Conservation (phyloP, 169 alveolate genomes). For the Plasmodium cynomolgi region DNA sequence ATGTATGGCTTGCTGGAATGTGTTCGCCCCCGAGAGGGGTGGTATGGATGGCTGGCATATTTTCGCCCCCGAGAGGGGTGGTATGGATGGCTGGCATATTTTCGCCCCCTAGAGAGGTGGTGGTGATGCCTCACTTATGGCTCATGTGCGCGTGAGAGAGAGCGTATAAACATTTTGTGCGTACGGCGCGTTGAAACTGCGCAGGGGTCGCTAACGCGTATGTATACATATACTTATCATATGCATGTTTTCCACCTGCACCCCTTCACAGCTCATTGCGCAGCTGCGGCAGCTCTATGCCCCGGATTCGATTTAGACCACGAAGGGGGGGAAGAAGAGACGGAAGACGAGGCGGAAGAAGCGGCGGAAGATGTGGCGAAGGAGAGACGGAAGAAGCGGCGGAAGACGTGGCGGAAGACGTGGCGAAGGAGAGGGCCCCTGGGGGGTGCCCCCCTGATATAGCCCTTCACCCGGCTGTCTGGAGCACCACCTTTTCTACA, state of each 20-base stretch:
- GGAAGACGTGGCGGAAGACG: neutral
- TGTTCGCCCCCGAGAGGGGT: neutral
- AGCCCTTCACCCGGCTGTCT: neutral
- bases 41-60: neutral
- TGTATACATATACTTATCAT: neutral
- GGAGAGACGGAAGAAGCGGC: neutral
- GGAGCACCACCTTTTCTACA: neutral
- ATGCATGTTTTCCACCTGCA: neutral
- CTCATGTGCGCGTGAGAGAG: neutral
- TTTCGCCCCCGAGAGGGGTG: neutral
- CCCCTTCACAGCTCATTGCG: constrained; percentile 65
- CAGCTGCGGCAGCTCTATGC: constrained; percentile 65
- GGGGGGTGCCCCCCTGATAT: neutral
- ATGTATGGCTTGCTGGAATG: constrained; percentile 2
- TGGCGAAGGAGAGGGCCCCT: neutral
- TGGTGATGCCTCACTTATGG: neutral
- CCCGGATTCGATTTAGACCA: constrained; percentile 48
- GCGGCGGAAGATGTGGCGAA: neutral
- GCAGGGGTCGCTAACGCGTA: neutral
- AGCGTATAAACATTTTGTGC: neutral
- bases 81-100: neutral
- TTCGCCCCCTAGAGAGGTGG: neutral
- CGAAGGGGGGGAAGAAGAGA: neutral
- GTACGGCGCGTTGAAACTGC: neutral
- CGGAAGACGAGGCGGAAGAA: neutral